A percentile compares a stretch with the other conserved stretches of the same genome.
phyloP scores from a whole-genome alignment of 441 rosid species.

The Gossypium gossypioides region DNA sequence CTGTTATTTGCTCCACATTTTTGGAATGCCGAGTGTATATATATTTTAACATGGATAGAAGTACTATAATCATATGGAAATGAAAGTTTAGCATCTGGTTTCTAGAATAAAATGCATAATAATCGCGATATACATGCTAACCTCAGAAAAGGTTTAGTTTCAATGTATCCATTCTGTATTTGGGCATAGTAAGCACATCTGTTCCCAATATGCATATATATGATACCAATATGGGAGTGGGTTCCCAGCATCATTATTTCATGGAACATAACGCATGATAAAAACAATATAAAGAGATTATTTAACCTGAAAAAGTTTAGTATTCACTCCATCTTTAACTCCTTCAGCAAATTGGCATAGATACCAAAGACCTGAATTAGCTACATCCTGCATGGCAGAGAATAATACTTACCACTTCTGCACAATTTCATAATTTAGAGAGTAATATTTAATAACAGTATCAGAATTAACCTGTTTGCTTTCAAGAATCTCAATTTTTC shows the following conservation, averaged over 20 bases:
- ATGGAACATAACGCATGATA: not conserved
- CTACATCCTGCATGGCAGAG: constrained; percentile 41
- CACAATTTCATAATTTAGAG: not conserved
- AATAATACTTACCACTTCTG: constrained; percentile 6
- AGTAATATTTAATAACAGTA: not conserved
- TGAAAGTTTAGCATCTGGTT: not conserved
- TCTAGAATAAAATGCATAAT: not conserved
- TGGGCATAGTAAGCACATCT: not conserved
- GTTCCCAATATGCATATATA: not conserved
- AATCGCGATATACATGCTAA: constrained; percentile 16
- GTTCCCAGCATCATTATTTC: not conserved
- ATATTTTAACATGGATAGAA: not conserved
- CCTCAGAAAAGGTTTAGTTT: constrained; percentile 35
- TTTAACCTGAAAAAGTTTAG: constrained; percentile 44
- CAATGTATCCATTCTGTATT: not conserved
- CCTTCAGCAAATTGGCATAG: constrained; percentile 59
- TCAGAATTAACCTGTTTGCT: constrained; percentile 50
- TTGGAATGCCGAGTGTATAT: not conserved
- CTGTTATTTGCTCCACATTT: not conserved
- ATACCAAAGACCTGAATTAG: constrained; percentile 70
- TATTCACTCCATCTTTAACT: constrained; percentile 35
- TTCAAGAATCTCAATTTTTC: constrained; percentile 65
- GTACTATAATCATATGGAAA: not conserved
- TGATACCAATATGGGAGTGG: not conserved
- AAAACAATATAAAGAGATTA: constrained; percentile 1